Percentiles rank a stretch among this genome's conserved stretches.
These are phyloP conservation scores for Candida sp. DNA, from an alignment of 1,139 yeast genomes.

Conservation along the genomic window DNA sequence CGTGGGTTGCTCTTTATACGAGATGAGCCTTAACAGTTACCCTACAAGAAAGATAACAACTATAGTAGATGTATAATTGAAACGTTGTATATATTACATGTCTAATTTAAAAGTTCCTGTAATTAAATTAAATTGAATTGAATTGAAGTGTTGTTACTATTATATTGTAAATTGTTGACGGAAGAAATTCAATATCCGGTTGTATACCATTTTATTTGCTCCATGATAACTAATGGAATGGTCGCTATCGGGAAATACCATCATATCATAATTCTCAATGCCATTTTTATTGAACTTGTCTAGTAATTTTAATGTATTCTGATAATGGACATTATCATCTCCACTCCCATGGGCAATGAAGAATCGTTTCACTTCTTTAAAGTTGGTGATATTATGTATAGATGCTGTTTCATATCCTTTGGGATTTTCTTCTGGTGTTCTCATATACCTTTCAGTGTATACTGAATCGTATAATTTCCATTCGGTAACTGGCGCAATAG, in stretches of 20 bases:
- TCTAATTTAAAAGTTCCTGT: not conserved
- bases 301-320: slow-evolving; percentile 61
- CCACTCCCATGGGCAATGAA: slow-evolving; percentile 78
- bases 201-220: slow-evolving; percentile 64
- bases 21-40: not conserved
- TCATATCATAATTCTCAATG: slow-evolving; percentile 69
- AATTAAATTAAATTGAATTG: not conserved
- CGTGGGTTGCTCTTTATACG: not conserved
- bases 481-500: slow-evolving; percentile 81
- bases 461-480: slow-evolving; percentile 76
- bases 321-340: slow-evolving; percentile 81
- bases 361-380: slow-evolving; percentile 54
- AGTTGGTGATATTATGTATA: slow-evolving; percentile 46
- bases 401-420: slow-evolving; percentile 54
- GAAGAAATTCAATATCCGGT: slow-evolving; percentile 44
- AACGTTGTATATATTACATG: no score
- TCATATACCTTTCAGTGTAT: slow-evolving; percentile 78
- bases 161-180: slow-evolving; percentile 1
- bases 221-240: slow-evolving; percentile 71
- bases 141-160: not conserved
- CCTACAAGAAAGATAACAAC: not conserved
- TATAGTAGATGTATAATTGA: no score
- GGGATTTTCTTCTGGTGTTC: slow-evolving; percentile 60
- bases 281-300: slow-evolving; percentile 57
- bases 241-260: slow-evolving; percentile 77